Percentiles rank a stretch among this genome's conserved stretches.
phyloP scores from a whole-genome alignment of 2,329 filamentous ascomycete species.

The Plenodomus biglobosus region DNA sequence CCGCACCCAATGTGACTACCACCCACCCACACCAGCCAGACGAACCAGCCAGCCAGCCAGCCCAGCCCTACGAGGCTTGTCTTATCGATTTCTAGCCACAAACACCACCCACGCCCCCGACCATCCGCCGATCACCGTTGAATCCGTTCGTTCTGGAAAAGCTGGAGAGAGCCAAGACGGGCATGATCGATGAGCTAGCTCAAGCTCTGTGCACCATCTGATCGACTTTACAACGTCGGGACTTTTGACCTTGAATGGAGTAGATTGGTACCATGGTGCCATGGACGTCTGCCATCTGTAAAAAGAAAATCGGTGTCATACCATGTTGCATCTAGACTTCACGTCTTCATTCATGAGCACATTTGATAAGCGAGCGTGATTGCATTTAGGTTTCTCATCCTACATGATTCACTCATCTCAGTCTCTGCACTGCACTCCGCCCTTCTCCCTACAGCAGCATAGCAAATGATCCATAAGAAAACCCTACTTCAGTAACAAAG shows the following conservation, averaged over 20 bases:
- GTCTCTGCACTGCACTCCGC: slow-evolving; percentile 6
- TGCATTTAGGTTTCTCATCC: slow-evolving; percentile 41
- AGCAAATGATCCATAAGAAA: slow-evolving; percentile 12
- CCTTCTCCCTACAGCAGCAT: slow-evolving; percentile 8
- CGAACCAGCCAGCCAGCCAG: no score
- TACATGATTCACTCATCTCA: slow-evolving; percentile 27
- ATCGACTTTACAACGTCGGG: neutral
- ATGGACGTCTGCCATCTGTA: no score
- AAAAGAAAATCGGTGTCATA: no score
- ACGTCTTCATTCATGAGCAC: neutral
- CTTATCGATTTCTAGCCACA: slow-evolving; percentile 20
- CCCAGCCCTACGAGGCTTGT: slow-evolving; percentile 17
- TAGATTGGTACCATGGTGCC: no score
- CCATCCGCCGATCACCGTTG: slow-evolving; percentile 14
- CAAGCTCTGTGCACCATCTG: neutral
- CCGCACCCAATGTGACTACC: no score
- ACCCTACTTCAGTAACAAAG: slow-evolving; percentile 8
- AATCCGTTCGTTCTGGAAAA: no score
- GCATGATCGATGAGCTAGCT: neutral
- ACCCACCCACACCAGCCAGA: no score
- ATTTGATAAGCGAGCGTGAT: slow-evolving; percentile 38
- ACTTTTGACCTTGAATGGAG: neutral
- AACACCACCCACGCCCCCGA: slow-evolving; percentile 17
- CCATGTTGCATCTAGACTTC: neutral
- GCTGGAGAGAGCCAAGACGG: neutral